These are phyloP conservation scores for Mycena indigotica DNA, from an alignment of 768 basidiomycete genomes.

Conservation along the genomic window DNA sequence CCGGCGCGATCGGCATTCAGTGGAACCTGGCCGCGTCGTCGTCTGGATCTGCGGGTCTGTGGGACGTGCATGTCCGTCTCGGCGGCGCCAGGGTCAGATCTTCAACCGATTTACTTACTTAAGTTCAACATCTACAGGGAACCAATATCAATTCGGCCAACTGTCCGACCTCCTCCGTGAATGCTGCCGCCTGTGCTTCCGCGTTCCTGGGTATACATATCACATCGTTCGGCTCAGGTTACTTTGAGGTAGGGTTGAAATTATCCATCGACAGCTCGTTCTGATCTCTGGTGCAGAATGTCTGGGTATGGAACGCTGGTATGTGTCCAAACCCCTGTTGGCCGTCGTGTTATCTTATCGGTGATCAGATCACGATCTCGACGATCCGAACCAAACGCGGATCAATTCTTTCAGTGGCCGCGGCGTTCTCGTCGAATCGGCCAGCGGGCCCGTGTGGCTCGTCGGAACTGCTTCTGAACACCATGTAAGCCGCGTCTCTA, in stretches of 20 bases:
- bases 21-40: background rate
- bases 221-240: background rate
- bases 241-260: constrained; percentile 2
- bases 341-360: constrained; percentile 44
- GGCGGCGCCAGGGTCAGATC: background rate
- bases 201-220: constrained; percentile 7
- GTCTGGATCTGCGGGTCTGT: background rate
- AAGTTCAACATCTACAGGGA: background rate
- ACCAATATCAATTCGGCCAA: constrained; percentile 9
- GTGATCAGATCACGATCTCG: constrained; percentile 45
- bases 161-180: background rate
- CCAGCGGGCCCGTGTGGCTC: constrained; percentile 27
- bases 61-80: background rate
- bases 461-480: constrained; percentile 32
- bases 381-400: constrained; percentile 31
- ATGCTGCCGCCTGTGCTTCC: background rate
- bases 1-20: constrained; percentile 4
- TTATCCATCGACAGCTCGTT: background rate
- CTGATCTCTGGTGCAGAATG: background rate
- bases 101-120: no score
- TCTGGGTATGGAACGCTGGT: background rate
- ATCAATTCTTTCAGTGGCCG: constrained; percentile 41
- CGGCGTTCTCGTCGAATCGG: constrained; percentile 41
- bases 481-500: constrained; percentile 29
- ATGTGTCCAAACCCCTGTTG: background rate